Conservation (phyloP, 2,329 filamentous ascomycete genomes). For the Blastomyces emzantsi region DNA sequence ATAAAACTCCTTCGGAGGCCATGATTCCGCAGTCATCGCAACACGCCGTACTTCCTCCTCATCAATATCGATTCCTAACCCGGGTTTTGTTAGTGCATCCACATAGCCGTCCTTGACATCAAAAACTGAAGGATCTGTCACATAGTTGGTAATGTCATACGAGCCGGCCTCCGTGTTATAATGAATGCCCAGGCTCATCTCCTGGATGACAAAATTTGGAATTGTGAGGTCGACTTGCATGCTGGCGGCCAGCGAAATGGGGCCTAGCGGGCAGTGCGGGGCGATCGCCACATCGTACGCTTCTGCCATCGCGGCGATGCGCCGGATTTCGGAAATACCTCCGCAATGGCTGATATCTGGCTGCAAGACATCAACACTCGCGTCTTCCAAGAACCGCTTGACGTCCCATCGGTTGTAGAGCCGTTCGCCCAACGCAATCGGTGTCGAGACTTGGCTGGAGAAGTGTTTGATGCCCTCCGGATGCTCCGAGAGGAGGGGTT, state of each 20-base stretch:
- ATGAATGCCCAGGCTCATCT: slow-evolving; percentile 72
- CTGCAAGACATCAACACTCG: slow-evolving; percentile 61
- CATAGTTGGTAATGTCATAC: slow-evolving; percentile 57
- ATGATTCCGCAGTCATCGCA: slow-evolving; percentile 45
- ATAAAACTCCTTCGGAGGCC: slow-evolving; percentile 55
- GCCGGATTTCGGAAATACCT: slow-evolving; percentile 61
- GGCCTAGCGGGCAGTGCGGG: slow-evolving; percentile 64
- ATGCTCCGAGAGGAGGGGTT: slow-evolving; percentile 63
- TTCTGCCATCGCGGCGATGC: slow-evolving; percentile 63
- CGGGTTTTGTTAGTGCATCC: slow-evolving; percentile 17
- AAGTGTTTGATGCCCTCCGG: slow-evolving; percentile 56
- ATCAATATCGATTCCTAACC: slow-evolving; percentile 44
- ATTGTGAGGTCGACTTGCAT: slow-evolving; percentile 56
- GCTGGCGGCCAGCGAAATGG: slow-evolving; percentile 62
- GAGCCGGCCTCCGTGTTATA: slow-evolving; percentile 58
- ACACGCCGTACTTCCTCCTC: slow-evolving; percentile 54
- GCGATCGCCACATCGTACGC: slow-evolving; percentile 65
- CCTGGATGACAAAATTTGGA: slow-evolving; percentile 63
- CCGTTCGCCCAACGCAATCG: slow-evolving; percentile 64
- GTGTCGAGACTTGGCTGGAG: slow-evolving; percentile 48
- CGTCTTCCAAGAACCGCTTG: slow-evolving; percentile 60
- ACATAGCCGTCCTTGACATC: slow-evolving; percentile 45
- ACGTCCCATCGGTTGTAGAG: slow-evolving; percentile 66
- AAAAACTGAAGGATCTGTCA: slow-evolving; percentile 12
- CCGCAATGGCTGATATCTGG: slow-evolving; percentile 64